Base-by-base conservation (phyloP, 805 yeast species). In the Starmerella khaoyaiensis region DNA sequence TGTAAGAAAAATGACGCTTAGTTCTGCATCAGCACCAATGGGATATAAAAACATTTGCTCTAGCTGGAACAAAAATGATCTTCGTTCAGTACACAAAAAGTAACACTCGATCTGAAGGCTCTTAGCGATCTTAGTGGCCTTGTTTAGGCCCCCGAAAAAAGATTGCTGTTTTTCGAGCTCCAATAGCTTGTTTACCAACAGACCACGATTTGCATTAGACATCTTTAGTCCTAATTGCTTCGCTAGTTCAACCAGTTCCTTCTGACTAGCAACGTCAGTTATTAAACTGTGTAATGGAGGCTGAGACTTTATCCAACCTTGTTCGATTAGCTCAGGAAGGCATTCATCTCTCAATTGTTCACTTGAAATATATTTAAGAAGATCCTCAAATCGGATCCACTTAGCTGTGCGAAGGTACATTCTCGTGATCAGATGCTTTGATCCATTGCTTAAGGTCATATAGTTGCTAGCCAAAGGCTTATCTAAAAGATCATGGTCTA, bases 31-130 rank as follows among this genome's bases (percentile, higher is more conserved):
- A 3, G 54, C 44, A 4, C 48, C 48, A 5, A 35, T 45, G 2
- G 57, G 56, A 28, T 33, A 36, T 24, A 54, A 28, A 19, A 43
- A 51, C 34, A 46, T 25, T 28, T 40, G 37, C 35, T 49, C 41
- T 28, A 50, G 35, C 10, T 41, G 18, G 28, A 22, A 17, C 8
- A 52, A 32, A 7, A 44, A 34, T 2, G 12, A 17, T 10, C 50
- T 36, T n/a, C 33, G 25, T 1, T 7, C 36, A 3, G n/a, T 28
- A 6, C 20, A 21, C 12, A 49, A 26, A 5, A 26, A 12, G 28
- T 36, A 48, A 23, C 47, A 35, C 15, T 33, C 24, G 5, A 40
- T 27, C 8, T 26, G 38, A 4, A 39, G 31, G 1, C n/a, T 14
- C 3, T 31, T 35, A 8, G 22, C 21, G 28, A 48, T 32, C 11